phyloP scores from a whole-genome alignment of 2,329 filamentous ascomycete genomes.

The Purpureocillium takamizusanense region DNA sequence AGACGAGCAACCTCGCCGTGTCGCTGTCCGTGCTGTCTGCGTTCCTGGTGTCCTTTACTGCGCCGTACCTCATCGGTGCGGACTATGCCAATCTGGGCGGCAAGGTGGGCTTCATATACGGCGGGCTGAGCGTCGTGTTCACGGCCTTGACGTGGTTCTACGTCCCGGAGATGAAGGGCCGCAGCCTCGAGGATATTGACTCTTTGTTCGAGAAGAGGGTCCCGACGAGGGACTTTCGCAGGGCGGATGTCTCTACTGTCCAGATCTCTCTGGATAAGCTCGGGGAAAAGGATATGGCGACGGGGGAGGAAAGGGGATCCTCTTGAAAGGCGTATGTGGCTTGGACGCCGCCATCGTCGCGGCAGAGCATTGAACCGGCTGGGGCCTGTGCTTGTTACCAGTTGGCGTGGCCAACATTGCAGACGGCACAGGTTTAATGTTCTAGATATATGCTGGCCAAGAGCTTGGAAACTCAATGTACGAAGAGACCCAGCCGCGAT shows the following conservation, averaged over 20 bases:
- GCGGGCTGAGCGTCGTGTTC: neutral
- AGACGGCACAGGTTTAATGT: no score
- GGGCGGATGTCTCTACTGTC: neutral
- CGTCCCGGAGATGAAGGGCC: neutral
- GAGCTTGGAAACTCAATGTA: no score
- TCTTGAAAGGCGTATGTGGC: no score
- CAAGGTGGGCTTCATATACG: neutral
- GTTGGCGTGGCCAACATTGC: no score
- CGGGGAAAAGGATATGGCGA: no score
- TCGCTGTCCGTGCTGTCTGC: neutral
- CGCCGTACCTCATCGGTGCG: neutral
- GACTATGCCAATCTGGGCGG: neutral
- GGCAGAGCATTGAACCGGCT: no score
- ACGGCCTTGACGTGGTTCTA: neutral
- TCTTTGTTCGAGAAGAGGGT: neutral
- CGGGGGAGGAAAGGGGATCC: no score
- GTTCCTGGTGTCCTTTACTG: neutral
- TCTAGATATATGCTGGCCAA: no score
- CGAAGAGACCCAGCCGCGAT: no score
- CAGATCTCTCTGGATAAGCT: no score
- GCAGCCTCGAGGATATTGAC: neutral
- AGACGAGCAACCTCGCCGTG: neutral
- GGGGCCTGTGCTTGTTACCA: no score
- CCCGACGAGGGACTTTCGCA: neutral
- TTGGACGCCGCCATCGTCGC: no score